Percentiles rank a stretch among this genome's conserved stretches.
phyloP scores from a whole-genome alignment of 2,329 filamentous ascomycete species.

The Pseudonectria buxi region DNA sequence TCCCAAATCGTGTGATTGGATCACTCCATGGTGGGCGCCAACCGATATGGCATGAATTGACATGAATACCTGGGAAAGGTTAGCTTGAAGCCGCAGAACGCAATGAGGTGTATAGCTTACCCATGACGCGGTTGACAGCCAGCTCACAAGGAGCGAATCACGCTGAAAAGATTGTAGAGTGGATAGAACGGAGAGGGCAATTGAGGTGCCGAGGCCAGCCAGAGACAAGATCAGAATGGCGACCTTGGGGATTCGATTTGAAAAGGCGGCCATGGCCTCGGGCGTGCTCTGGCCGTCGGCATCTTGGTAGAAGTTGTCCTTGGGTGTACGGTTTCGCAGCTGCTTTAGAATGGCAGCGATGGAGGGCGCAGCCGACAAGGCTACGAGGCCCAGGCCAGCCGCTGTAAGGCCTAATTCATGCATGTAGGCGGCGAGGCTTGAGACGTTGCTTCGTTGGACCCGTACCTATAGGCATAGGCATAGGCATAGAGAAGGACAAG shows the following conservation, averaged over 20 bases:
- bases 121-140: conserved; percentile 56
- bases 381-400: conserved; percentile 28
- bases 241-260: conserved; percentile 50
- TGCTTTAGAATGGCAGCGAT: conserved; percentile 28
- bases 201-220: conserved; percentile 47
- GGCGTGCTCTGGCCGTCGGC: conserved; percentile 61
- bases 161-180: conserved; percentile 31
- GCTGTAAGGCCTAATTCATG: conserved; percentile 15
- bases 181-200: conserved; percentile 49
- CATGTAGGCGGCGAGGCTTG: too few species aligned
- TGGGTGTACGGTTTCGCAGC: conserved; percentile 27
- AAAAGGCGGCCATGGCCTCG: conserved; percentile 56
- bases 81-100: too few species aligned
- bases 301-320: conserved; percentile 56
- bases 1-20: conserved; percentile 47
- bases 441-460: too few species aligned
- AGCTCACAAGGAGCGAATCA: conserved; percentile 45
- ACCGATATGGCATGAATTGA: conserved; percentile 45
- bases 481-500: too few species aligned
- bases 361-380: conserved; percentile 32
- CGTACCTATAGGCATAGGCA: too few species aligned
- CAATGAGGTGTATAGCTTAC: too few species aligned
- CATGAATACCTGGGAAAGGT: conserved; percentile 39
- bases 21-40: conserved; percentile 41
- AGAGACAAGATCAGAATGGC: conserved; percentile 47